Percentiles rank a stretch among this genome's conserved stretches.
Conservation (phyloP, 345 rosid species). For the Clausena lansium region DNA sequence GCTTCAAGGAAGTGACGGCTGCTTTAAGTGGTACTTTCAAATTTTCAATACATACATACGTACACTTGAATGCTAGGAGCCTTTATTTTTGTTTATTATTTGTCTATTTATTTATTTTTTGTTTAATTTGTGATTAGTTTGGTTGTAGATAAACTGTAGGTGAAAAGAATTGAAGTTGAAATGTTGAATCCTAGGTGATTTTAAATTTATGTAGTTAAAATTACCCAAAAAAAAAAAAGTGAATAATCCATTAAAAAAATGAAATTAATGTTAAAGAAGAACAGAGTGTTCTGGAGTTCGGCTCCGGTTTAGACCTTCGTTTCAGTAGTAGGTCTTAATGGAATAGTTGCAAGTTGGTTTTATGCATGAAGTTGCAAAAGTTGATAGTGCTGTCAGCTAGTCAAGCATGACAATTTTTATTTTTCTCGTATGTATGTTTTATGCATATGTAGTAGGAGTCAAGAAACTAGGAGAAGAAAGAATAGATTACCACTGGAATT, state of each 20-base stretch:
- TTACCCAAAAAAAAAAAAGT: neutral
- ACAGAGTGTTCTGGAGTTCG: neutral
- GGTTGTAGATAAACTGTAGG: neutral
- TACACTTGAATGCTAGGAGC: neutral
- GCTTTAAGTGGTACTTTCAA: constrained; percentile 77
- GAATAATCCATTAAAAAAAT: no score
- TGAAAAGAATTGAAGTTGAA: neutral
- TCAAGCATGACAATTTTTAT: neutral
- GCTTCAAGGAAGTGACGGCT: constrained; percentile 95
- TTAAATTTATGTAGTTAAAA: neutral
- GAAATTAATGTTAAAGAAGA: neutral
- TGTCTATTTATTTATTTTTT: neutral
- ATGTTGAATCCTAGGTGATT: neutral
- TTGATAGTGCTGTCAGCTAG: neutral
- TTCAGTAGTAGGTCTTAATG: neutral
- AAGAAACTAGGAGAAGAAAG: neutral
- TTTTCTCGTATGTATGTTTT: neutral
- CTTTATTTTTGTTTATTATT: neutral
- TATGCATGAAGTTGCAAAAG: neutral
- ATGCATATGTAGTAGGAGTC: neutral
- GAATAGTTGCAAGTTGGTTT: neutral
- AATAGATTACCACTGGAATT: neutral
- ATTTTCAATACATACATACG: neutral
- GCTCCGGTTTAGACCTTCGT: neutral
- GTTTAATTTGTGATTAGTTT: neutral